Evolutionary conservation across 495 filamentous ascomycete species (phyloP), one percentile per base, ranked within the genome.

Genomic region (Hyaloscypha hepaticicola): DNA sequence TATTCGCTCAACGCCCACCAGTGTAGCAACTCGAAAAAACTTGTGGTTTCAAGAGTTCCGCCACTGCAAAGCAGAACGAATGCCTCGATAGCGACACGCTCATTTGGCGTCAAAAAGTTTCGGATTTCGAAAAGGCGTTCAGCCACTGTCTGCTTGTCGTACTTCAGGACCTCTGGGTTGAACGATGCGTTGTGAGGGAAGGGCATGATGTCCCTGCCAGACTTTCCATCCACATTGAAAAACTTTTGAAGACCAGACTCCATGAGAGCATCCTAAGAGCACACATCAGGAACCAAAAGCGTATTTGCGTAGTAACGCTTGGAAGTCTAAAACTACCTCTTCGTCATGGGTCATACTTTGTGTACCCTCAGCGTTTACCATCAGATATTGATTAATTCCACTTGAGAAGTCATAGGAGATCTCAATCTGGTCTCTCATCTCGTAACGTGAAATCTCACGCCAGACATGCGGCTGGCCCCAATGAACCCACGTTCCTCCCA

Each of bases 401-500:
- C n/a, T 6, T 6, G 57, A 59, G 26, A 38, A 59, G 24, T 59
- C 57, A 16, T 38, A 14, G 2, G 57, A 59, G n/a, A 22, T 38
- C 31, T 59, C 57, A 6, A 59, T 7, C n/a, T 59, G 14, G 1
- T 69, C 45, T 16, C 70, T 45, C 53, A 74, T 55, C 8, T 63
- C 58, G 27, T 75, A 75, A 1, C 67, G 69, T 6, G 48, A 62
- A 41, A 75, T 69, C 60, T 73, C 69, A 5, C 57, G 34, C 48
- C 41, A 61, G 59, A 63, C 29, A 65, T 31, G 28, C 63, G 67
- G 25, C 25, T 62, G 53, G 29, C 66, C 51, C 33, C 56, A 58
- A 27, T 73, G 66, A 11, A 78, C 67, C 74, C 75, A 78, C 6
- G 74, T 75, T 6, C 76, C 76, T 0, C 76, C 76, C 67, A 78